Percentiles rank a stretch among this genome's conserved stretches.
These are phyloP conservation scores for Oleoguttula mirabilis DNA, from an alignment of 495 filamentous ascomycete species.

Conservation along the genomic window DNA sequence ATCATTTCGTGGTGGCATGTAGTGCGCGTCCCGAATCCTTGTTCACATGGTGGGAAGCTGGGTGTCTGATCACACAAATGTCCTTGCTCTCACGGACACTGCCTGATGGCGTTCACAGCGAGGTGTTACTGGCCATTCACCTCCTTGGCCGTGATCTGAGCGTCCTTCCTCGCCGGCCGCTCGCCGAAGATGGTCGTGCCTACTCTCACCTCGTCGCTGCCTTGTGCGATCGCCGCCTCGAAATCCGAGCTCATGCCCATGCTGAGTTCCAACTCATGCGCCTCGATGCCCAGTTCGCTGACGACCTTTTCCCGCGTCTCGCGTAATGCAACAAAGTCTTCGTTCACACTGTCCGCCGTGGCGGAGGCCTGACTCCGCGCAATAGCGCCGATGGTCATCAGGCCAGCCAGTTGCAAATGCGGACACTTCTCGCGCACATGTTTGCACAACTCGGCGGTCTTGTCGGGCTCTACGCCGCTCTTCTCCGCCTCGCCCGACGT, in stretches of 20 bases:
- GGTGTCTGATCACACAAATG: too few species aligned
- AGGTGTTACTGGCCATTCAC: too few species aligned
- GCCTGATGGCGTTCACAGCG: too few species aligned
- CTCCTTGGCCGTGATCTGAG: too few species aligned
- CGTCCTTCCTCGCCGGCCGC: slow-evolving; percentile 60
- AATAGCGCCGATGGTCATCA: slow-evolving; percentile 97
- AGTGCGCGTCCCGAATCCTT: too few species aligned
- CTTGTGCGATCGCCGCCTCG: slow-evolving; percentile 72
- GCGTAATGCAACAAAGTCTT: slow-evolving; percentile 64
- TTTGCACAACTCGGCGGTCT: slow-evolving; percentile 47
- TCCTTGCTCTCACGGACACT: too few species aligned
- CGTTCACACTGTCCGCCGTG: slow-evolving; percentile 65
- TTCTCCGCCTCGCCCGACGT: slow-evolving; percentile 83
- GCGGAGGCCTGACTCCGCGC: slow-evolving; percentile 56
- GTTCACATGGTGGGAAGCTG: too few species aligned
- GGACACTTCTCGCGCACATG: slow-evolving; percentile 59
- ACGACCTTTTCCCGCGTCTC: slow-evolving; percentile 57
- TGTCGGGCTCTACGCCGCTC: slow-evolving; percentile 57
- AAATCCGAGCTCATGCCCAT: slow-evolving; percentile 93
- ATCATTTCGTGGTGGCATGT: too few species aligned
- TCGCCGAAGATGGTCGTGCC: slow-evolving; percentile 88
- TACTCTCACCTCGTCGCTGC: slow-evolving; percentile 87
- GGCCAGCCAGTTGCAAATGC: slow-evolving; percentile 57
- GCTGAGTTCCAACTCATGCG: slow-evolving; percentile 47
- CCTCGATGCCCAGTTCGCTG: slow-evolving; percentile 35